Conservation (phyloP, 345 rosid genomes). For the Eucalyptus cladocalyx region DNA sequence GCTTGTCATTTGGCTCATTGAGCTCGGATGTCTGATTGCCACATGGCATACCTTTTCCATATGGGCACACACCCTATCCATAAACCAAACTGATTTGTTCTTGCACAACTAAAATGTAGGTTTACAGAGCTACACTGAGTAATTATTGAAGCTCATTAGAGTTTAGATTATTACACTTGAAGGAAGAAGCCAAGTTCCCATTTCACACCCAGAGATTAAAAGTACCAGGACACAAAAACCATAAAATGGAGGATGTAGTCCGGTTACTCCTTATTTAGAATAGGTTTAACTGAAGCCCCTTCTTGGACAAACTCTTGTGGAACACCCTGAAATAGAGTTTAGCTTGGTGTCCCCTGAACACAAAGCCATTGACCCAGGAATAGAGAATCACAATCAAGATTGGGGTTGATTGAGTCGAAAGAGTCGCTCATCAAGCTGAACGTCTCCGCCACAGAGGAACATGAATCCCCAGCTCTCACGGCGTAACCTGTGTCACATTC, state of each 20-base stretch:
- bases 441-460: not conserved
- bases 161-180: not conserved
- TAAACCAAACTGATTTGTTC: not conserved
- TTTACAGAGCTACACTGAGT: rapidly evolving
- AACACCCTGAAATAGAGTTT: not conserved
- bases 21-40: no score
- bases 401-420: not conserved
- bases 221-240: not conserved
- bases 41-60: not conserved
- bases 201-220: not conserved
- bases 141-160: not conserved
- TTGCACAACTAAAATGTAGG: not conserved
- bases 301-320: not conserved
- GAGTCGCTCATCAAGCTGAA: not conserved
- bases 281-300: not conserved
- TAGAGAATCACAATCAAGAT: not conserved
- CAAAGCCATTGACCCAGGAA: not conserved
- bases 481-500: not conserved
- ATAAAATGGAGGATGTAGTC: not conserved
- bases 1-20: not conserved
- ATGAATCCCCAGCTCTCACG: not conserved
- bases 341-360: not conserved
- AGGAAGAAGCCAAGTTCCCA: not conserved
- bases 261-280: not conserved
- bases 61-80: not conserved